phyloP scores from a whole-genome alignment of 2,329 filamentous ascomycete genomes.

The Hypomyces perniciosus region DNA sequence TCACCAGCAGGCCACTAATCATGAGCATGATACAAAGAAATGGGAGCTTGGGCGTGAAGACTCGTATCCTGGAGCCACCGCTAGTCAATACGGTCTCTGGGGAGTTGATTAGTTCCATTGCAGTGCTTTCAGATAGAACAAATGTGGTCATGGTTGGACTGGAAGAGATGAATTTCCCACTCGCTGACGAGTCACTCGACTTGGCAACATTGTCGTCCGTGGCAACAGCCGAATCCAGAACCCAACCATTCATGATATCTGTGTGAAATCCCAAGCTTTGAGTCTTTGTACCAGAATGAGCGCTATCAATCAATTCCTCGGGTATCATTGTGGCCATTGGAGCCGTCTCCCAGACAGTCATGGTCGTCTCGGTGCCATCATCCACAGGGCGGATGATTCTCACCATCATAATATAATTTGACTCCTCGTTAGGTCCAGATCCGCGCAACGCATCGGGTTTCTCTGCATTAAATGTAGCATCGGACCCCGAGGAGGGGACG shows the following conservation, averaged over 20 bases:
- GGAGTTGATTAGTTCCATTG: neutral
- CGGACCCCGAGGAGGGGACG: neutral
- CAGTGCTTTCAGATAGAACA: neutral
- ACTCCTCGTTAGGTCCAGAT: neutral
- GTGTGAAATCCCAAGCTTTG: neutral
- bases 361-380: conserved; percentile 16
- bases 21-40: neutral
- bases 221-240: neutral
- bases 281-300: neutral
- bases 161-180: neutral
- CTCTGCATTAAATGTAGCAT: neutral
- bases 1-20: too few species aligned
- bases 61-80: neutral
- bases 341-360: conserved; percentile 14
- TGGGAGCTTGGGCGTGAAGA: neutral
- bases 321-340: conserved; percentile 9
- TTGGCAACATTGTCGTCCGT: neutral
- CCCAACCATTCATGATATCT: neutral
- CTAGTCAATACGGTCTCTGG: neutral
- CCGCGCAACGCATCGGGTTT: neutral
- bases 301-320: neutral
- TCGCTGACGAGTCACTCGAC: neutral
- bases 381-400: conserved; percentile 21
- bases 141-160: neutral
- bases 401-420: conserved; percentile 14